Conservation (phyloP, 768 basidiomycete genomes). For the Boletus reticuloceps region DNA sequence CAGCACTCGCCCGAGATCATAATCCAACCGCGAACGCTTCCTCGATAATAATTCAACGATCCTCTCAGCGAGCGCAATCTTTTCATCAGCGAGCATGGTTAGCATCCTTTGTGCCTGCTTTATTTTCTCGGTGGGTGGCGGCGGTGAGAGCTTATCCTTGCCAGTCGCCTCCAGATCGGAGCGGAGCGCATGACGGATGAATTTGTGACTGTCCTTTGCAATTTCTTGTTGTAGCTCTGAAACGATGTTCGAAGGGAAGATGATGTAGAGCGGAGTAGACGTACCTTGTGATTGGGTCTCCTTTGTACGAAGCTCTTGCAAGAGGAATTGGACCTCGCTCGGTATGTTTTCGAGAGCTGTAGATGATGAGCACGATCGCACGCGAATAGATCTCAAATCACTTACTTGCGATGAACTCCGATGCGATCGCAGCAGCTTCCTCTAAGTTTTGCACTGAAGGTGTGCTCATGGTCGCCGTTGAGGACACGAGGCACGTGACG, state of each 20-base stretch:
- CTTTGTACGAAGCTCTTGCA: constrained; percentile 47
- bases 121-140: constrained; percentile 31
- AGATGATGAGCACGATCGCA: not conserved
- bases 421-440: constrained; percentile 47
- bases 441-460: constrained; percentile 40
- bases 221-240: constrained; percentile 45
- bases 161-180: constrained; percentile 21
- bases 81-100: constrained; percentile 39
- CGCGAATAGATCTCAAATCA: not conserved
- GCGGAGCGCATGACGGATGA: constrained; percentile 42
- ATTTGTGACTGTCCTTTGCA: constrained; percentile 41
- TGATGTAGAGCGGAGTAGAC: not conserved
- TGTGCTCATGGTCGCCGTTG: constrained; percentile 25
- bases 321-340: constrained; percentile 44
- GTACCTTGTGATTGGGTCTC: constrained; percentile 43
- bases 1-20: constrained; percentile 44
- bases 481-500: constrained; percentile 11
- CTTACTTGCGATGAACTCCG: constrained; percentile 50
- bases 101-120: constrained; percentile 27
- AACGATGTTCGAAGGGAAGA: not conserved
- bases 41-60: constrained; percentile 43
- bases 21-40: constrained; percentile 46
- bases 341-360: constrained; percentile 51
- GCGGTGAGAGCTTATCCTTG: constrained; percentile 34
- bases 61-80: constrained; percentile 42